phyloP scores from a whole-genome alignment of 352 stramenopile genomes.

The Heterotrichella gracilis region DNA sequence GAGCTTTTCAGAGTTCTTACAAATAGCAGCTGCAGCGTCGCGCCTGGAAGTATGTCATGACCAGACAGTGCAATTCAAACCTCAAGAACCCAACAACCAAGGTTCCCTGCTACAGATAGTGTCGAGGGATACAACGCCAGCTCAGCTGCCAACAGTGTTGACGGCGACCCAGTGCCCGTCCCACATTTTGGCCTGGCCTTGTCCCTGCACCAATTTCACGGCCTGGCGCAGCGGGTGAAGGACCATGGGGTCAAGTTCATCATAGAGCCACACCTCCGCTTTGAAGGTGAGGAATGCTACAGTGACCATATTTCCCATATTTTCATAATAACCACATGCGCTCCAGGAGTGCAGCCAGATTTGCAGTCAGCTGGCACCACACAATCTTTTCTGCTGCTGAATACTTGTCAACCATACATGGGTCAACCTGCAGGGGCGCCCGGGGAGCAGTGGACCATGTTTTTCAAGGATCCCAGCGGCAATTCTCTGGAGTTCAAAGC shows the following conservation, averaged over 20 bases:
- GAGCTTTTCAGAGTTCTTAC: background rate
- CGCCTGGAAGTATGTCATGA: background rate
- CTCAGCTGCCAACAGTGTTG: slow-evolving; percentile 78
- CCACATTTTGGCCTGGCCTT: slow-evolving; percentile 66
- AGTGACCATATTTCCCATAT: too few relatives aligned
- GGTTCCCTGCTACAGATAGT: slow-evolving; percentile 35
- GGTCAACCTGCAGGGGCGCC: too few relatives aligned
- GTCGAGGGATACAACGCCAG: slow-evolving; percentile 42
- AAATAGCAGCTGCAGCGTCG: too few relatives aligned
- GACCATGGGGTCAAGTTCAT: slow-evolving; percentile 50
- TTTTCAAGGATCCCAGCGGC: slow-evolving; percentile 76
- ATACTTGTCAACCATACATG: too few relatives aligned
- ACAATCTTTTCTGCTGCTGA: too few relatives aligned
- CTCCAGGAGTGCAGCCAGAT: too few relatives aligned
- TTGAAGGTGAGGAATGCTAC: slow-evolving; percentile 41
- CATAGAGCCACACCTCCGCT: slow-evolving; percentile 66
- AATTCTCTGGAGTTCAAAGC: slow-evolving; percentile 97
- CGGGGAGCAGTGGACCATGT: slow-evolving; percentile 94
- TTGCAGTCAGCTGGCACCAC: too few relatives aligned
- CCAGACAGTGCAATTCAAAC: background rate
- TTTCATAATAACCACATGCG: too few relatives aligned
- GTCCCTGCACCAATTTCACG: slow-evolving; percentile 57
- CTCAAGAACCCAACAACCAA: background rate
- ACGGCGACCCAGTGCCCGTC: slow-evolving; percentile 78
- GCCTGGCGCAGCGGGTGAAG: slow-evolving; percentile 39